Base-by-base conservation (phyloP, 108 stramenopile genomes). In the Cyclostephanos invisitatus region DNA sequence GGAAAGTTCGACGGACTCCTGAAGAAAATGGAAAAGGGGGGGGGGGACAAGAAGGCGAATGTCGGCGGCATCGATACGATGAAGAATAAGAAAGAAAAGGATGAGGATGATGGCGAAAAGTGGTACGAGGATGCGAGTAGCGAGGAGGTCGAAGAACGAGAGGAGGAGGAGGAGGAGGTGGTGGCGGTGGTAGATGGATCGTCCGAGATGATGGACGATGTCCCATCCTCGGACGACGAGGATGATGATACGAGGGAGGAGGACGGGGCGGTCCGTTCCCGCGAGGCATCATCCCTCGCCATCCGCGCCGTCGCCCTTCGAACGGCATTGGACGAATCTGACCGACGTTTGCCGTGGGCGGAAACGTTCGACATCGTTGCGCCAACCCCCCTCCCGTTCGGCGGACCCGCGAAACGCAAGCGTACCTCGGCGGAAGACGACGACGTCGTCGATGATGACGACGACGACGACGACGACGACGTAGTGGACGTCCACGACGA, bases 401-500 rank as follows among this genome's bases (percentile, higher is more conserved):
- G 21, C 42, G 21, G 60, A 18, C 32, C 32, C 3, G 4, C 4
- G 32, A 32, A 32, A 32, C 32, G 32, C 32, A 32, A 32, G 32
- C 32, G 32, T 32, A n/a, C n/a, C n/a, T n/a, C n/a, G n/a, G n/a
- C n/a, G n/a, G n/a, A n/a, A n/a, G n/a, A n/a, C n/a, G n/a, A n/a
- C n/a, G n/a, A n/a, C n/a, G n/a, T n/a, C n/a, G 61, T 20, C 62
- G 61, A 32, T 36, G 62, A 5, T 29, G 24, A 66, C 32, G 35
- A 6, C 20, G 60, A 44, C 36, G 71, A 72, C 15, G 42, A 27
- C 22, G 56, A 25, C 6, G 63, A 72, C 14, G 78, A 62, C 0
- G 61, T 88, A 11, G 70, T 91, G 5, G 93, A 97, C 67, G 89
- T 95, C 56, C 90, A 98, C 61, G 99, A 99, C 79, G 99, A 99